Evolutionary conservation across 331 rosid species (phyloP).

Genomic region (Rhamnella rubrinervis): DNA sequence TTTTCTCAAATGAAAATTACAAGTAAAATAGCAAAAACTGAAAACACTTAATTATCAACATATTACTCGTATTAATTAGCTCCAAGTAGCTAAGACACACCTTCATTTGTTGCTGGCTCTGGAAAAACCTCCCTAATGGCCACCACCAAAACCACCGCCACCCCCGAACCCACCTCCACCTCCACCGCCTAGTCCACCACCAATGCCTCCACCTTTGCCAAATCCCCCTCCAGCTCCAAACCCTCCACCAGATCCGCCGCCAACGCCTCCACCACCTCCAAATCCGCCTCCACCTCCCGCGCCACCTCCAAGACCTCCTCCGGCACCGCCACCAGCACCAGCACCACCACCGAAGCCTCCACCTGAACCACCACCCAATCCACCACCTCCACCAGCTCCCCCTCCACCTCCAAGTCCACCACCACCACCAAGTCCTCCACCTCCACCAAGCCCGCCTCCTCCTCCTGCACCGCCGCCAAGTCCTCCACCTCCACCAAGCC

Average conservation of each 20-base stretch:
- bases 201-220: slow-evolving; percentile 9
- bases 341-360: slow-evolving; percentile 20
- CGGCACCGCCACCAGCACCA: slow-evolving; percentile 21
- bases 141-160: background rate
- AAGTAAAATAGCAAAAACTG: too few relatives aligned
- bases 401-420: slow-evolving; percentile 20
- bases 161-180: slow-evolving; percentile 18
- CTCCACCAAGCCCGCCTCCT: slow-evolving; percentile 16
- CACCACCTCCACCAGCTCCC: slow-evolving; percentile 15
- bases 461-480: slow-evolving; percentile 24
- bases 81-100: too few relatives aligned
- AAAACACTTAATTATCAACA: too few relatives aligned
- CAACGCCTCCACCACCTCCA: slow-evolving; percentile 11
- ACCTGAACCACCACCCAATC: slow-evolving; percentile 17
- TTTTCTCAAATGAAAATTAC: too few relatives aligned
- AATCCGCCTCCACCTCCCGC: slow-evolving; percentile 19
- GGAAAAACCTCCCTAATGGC: background rate
- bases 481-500: slow-evolving; percentile 19
- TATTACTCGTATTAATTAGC: too few relatives aligned
- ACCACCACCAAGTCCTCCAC: slow-evolving; percentile 11
- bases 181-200: slow-evolving; percentile 5
- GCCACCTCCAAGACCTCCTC: slow-evolving; percentile 24
- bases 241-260: background rate
- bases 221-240: background rate
- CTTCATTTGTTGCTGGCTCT: too few relatives aligned